These are phyloP conservation scores for Typha latifolia DNA, from an alignment of 176 grass and related monocot species.

Conservation along the genomic window DNA sequence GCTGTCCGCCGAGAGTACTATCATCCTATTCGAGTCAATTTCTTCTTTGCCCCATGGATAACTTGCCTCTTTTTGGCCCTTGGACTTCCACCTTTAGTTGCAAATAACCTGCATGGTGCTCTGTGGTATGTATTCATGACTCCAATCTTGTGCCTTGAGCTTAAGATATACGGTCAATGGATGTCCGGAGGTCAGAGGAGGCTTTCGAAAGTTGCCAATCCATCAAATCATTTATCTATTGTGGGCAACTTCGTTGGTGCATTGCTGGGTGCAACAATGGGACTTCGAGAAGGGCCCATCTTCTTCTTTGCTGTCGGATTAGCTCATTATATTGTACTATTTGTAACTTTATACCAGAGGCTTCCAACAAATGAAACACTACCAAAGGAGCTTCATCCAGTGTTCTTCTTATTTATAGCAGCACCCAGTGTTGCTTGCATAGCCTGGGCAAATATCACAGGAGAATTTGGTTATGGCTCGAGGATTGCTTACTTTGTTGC, in stretches of 20 bases:
- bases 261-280: constrained; percentile 74
- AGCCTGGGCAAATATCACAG: constrained; percentile 71
- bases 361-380: constrained; percentile 93
- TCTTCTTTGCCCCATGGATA: constrained; percentile 99
- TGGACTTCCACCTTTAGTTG: constrained; percentile 41
- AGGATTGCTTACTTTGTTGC: constrained; percentile 65
- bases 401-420: constrained; percentile 88
- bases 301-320: constrained; percentile 91
- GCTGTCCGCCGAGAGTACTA: constrained; percentile 80
- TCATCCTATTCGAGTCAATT: constrained; percentile 87
- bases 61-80: constrained; percentile 80
- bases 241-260: constrained; percentile 95
- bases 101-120: constrained; percentile 20
- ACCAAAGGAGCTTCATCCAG: constrained; percentile 79
- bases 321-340: constrained; percentile 80
- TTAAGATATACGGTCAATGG: constrained; percentile 99
- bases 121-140: constrained; percentile 86
- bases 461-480: constrained; percentile 60
- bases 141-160: constrained; percentile 68
- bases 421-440: constrained; percentile 75
- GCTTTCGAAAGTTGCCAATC: constrained; percentile 74
- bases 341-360: constrained; percentile 93
- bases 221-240: constrained; percentile 76
- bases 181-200: constrained; percentile 79
- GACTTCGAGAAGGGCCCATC: constrained; percentile 57